A percentile compares a stretch with the other conserved stretches of the same genome.
Conservation (phyloP, 2,329 filamentous ascomycete species). For the Rhynchosporium secalis region DNA sequence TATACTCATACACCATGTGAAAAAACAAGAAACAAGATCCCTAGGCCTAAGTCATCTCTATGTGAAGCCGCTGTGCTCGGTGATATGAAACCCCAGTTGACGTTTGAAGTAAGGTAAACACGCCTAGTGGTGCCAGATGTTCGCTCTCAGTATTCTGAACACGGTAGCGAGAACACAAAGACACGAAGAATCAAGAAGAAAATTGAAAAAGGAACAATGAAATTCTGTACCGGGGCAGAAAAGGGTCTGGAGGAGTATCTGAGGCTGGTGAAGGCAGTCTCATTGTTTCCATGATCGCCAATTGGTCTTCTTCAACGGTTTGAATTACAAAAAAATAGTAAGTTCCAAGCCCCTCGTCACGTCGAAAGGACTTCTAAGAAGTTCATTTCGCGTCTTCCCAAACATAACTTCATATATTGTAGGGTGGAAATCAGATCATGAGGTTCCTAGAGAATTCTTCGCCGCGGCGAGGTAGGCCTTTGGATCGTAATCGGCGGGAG, state of each 20-base stretch:
- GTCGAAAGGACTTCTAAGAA: conserved; percentile 10
- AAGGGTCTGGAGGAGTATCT: not conserved
- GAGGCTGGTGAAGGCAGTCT: not conserved
- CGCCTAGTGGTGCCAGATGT: not conserved
- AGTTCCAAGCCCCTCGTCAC: conserved; percentile 10
- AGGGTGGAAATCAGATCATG: not conserved
- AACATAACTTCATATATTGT: too few relatives aligned
- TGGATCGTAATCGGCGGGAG: conserved; percentile 56
- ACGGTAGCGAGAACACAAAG: not conserved
- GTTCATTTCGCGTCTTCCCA: not conserved
- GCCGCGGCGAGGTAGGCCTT: conserved; percentile 36
- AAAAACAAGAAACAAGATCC: conserved; percentile 1
- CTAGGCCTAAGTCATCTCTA: conserved; percentile 8
- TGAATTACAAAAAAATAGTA: conserved; percentile 19
- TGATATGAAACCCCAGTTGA: not conserved
- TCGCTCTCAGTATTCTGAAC: not conserved
- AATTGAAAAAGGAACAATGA: conserved; percentile 3
- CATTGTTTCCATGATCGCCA: not conserved
- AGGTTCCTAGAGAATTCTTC: conserved; percentile 34
- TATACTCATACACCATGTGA: conserved; percentile 7
- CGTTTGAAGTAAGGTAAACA: not conserved
- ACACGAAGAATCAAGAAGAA: not conserved
- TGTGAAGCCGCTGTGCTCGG: conserved; percentile 4
- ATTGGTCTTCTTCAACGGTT: not conserved
- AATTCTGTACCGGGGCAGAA: conserved; percentile 19